phyloP scores from a whole-genome alignment of 805 yeast species.

The Yamadazyma paraphyllophila region DNA sequence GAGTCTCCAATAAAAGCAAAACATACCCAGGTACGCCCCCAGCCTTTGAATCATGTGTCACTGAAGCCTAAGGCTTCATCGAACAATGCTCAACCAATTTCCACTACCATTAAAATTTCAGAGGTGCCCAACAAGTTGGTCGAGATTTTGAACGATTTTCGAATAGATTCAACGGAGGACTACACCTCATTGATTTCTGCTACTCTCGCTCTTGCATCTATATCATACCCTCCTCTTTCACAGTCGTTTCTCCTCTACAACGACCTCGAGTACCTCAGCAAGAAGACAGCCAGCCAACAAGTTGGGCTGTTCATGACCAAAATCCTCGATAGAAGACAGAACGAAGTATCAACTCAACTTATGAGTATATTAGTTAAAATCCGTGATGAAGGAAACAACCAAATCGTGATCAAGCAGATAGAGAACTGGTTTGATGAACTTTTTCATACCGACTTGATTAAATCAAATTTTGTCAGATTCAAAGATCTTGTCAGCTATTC shows the following conservation, averaged over 20 bases:
- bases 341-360: constrained; percentile 7
- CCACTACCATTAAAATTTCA: constrained; percentile 17
- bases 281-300: constrained; percentile 11
- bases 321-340: constrained; percentile 4
- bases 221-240: constrained; percentile 30
- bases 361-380: constrained; percentile 10
- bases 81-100: background rate
- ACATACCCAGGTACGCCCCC: no score
- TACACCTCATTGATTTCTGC: constrained; percentile 22
- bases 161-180: constrained; percentile 18
- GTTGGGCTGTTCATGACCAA: constrained; percentile 13
- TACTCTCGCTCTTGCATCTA: constrained; percentile 29
- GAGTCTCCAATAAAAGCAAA: background rate
- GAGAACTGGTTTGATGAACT: constrained; percentile 22
- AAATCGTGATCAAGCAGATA: constrained; percentile 3
- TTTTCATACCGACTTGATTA: constrained; percentile 19
- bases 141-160: constrained; percentile 22
- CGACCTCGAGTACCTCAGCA: constrained; percentile 29
- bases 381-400: constrained; percentile 5
- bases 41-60: no score
- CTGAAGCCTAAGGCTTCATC: no score
- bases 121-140: constrained; percentile 22
- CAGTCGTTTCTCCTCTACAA: constrained; percentile 36
- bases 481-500: constrained; percentile 23
- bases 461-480: constrained; percentile 28